Evolutionary conservation across 164 flowering plant species (phyloP).

Genomic region (Stephania yunnanensis): DNA sequence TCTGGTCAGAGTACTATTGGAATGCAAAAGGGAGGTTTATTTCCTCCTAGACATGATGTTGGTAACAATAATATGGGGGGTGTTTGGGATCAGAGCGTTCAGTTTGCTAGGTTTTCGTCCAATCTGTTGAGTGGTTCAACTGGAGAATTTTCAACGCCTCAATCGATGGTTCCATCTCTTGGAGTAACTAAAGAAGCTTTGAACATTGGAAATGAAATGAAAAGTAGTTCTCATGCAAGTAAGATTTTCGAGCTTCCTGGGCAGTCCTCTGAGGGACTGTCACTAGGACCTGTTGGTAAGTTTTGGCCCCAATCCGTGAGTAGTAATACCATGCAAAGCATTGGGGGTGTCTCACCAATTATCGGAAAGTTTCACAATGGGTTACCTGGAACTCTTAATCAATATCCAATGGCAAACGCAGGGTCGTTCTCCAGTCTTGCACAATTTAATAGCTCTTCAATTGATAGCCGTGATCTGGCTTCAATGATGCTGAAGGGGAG

Average conservation of each 20-base stretch:
- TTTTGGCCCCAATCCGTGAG: slow-evolving; percentile 16
- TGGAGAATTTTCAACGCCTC: slow-evolving; percentile 24
- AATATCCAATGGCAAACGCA: slow-evolving; percentile 34
- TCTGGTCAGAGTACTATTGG: slow-evolving; percentile 24
- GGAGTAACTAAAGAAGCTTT: slow-evolving; percentile 23
- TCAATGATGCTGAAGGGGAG: slow-evolving; percentile 30
- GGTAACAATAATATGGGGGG: slow-evolving; percentile 26
- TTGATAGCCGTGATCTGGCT: slow-evolving; percentile 30
- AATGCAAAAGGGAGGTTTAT: slow-evolving; percentile 27
- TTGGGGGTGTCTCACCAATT: slow-evolving; percentile 27
- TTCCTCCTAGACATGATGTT: slow-evolving; percentile 27
- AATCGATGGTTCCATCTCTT: slow-evolving; percentile 14
- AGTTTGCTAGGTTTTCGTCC: slow-evolving; percentile 32
- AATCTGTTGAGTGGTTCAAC: slow-evolving; percentile 19
- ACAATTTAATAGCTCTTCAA: slow-evolving; percentile 28
- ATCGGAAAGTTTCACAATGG: slow-evolving; percentile 43
- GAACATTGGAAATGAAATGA: slow-evolving; percentile 1
- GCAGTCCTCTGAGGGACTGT: slow-evolving; percentile 11
- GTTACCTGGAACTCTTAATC: slow-evolving; percentile 31
- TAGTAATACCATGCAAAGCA: slow-evolving; percentile 13
- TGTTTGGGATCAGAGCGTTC: slow-evolving; percentile 37
- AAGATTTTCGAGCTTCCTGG: slow-evolving; percentile 10
- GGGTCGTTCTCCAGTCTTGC: slow-evolving; percentile 29
- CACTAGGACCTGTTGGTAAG: slow-evolving; percentile 4
- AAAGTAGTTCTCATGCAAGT: slow-evolving; percentile 5